phyloP scores from a whole-genome alignment of 2,329 filamentous ascomycete genomes.

The Kalaharituber pfeilii region DNA sequence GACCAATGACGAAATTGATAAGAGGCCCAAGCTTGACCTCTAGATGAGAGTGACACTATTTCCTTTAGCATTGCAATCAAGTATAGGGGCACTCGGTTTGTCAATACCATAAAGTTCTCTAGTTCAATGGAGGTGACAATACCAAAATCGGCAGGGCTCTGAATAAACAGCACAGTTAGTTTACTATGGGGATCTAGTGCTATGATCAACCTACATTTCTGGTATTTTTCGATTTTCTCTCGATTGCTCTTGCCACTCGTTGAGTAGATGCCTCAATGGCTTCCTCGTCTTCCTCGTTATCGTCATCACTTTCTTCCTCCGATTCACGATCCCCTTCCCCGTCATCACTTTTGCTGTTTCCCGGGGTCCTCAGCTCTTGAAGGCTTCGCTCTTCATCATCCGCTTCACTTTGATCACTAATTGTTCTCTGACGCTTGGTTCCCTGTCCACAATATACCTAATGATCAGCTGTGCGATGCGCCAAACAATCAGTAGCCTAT shows the following conservation, averaged over 20 bases:
- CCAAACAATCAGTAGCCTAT: too few relatives aligned
- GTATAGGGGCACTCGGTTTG: neutral
- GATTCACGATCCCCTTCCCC: too few relatives aligned
- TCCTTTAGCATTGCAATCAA: neutral
- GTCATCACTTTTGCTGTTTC: too few relatives aligned
- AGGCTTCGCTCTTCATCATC: too few relatives aligned
- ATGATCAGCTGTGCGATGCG: too few relatives aligned
- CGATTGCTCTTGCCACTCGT: slow-evolving; percentile 10
- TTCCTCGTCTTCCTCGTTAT: neutral
- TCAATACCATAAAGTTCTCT: slow-evolving; percentile 19
- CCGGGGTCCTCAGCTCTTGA: too few relatives aligned
- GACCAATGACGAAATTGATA: slow-evolving; percentile 95
- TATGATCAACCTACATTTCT: slow-evolving; percentile 11
- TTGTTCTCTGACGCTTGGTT: too few relatives aligned
- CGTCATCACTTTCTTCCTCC: neutral
- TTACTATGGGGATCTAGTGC: neutral
- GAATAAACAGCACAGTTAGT: neutral
- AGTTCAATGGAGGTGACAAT: slow-evolving; percentile 15
- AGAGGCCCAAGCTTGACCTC: slow-evolving; percentile 74
- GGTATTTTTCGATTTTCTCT: slow-evolving; percentile 10
- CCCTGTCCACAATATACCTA: too few relatives aligned
- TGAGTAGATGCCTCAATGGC: slow-evolving; percentile 11
- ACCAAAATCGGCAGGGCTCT: slow-evolving; percentile 15
- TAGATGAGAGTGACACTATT: slow-evolving; percentile 60
- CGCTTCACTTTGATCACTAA: too few relatives aligned